phyloP scores from a whole-genome alignment of 768 basidiomycete species.

The Lentinula edodes region DNA sequence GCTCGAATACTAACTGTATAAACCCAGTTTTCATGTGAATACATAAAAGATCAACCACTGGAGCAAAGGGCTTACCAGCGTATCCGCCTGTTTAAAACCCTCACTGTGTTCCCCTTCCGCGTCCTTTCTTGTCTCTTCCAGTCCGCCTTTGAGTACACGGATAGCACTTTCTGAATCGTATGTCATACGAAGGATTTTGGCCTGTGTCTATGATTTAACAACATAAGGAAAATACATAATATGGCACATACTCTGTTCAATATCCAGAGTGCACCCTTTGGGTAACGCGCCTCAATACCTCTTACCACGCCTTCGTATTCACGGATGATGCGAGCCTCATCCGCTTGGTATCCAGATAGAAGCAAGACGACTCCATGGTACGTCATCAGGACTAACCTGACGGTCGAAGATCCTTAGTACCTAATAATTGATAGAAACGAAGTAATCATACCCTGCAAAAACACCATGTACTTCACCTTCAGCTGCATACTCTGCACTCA shows the following conservation, averaged over 20 bases:
- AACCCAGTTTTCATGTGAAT: not conserved
- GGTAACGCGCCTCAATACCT: slow-evolving; percentile 54
- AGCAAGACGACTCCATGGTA: slow-evolving; percentile 71
- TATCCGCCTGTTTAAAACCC: slow-evolving; percentile 68
- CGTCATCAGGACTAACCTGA: slow-evolving; percentile 73
- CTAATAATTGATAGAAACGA: not conserved
- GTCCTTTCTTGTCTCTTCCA: slow-evolving; percentile 38
- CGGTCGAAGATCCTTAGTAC: not conserved
- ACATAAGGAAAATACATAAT: not conserved
- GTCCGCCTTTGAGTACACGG: slow-evolving; percentile 48
- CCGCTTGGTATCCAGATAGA: slow-evolving; percentile 70
- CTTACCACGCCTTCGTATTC: slow-evolving; percentile 61
- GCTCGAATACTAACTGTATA: slow-evolving; percentile 62
- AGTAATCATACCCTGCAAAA: slow-evolving; percentile 59
- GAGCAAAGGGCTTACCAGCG: slow-evolving; percentile 39
- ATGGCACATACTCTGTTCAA: slow-evolving; percentile 49
- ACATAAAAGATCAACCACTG: not conserved
- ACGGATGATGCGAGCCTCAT: slow-evolving; percentile 56
- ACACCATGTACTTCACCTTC: slow-evolving; percentile 69
- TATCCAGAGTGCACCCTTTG: slow-evolving; percentile 68
- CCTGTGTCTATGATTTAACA: slow-evolving; percentile 30
- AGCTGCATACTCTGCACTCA: slow-evolving; percentile 42
- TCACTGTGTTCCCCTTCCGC: slow-evolving; percentile 19
- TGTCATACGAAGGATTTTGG: slow-evolving; percentile 72
- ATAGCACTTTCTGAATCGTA: slow-evolving; percentile 63